Percentiles rank a stretch among this genome's conserved stretches.
Conservation (phyloP, 148 eudicot genomes). For the Rhododendron kiyosumense region DNA sequence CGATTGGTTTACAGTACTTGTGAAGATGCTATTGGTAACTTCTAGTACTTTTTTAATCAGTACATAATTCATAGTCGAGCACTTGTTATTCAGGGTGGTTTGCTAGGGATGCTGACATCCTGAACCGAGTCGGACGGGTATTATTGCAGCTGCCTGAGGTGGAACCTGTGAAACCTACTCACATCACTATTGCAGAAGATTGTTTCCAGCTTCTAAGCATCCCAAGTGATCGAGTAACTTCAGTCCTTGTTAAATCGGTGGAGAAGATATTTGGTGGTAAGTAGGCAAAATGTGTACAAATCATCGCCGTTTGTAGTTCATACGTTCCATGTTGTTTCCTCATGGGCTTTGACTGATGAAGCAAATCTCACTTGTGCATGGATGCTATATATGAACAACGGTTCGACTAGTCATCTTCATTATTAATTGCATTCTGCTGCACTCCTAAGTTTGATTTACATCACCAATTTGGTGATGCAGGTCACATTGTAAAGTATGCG, state of each 20-base stretch:
- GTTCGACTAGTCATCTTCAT: not conserved
- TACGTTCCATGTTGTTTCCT: not conserved
- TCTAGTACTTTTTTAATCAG: not conserved
- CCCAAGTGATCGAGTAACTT: constrained; percentile 45
- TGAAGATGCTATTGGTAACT: not conserved
- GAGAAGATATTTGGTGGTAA: constrained; percentile 72
- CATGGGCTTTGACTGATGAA: not conserved
- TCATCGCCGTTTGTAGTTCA: too few species aligned
- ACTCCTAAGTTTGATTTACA: not conserved
- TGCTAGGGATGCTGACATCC: constrained; percentile 64
- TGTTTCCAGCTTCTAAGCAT: constrained; percentile 67
- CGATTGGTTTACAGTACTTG: not conserved
- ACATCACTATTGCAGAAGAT: constrained; percentile 62
- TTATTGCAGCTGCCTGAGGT: constrained; percentile 40
- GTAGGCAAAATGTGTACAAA: not conserved
- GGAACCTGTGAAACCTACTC: constrained; percentile 30
- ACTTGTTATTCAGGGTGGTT: constrained; percentile 71
- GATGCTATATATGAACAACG: not conserved
- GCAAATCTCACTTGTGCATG: not conserved
- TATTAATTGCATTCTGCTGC: not conserved
- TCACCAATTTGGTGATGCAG: constrained; percentile 22
- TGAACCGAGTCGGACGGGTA: constrained; percentile 59
- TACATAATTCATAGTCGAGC: not conserved
- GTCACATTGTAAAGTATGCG: constrained; percentile 31
- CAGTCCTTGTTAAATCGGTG: constrained; percentile 41